Evolutionary conservation across 2,329 filamentous ascomycete species (phyloP).

Genomic region (Geosmithia morbida): DNA sequence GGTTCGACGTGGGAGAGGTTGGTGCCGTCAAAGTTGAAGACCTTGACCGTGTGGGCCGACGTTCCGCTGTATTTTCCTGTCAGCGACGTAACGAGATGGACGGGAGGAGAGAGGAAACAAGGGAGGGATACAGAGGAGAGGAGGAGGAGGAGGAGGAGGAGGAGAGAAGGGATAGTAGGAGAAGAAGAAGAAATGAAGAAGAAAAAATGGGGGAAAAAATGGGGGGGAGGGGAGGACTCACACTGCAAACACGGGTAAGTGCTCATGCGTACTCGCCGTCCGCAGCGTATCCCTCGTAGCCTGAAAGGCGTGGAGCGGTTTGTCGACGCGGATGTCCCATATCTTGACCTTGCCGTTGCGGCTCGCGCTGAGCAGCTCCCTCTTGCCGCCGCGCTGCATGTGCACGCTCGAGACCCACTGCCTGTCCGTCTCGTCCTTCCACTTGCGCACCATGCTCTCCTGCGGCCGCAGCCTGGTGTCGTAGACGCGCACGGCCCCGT

Average conservation of each 20-base stretch:
- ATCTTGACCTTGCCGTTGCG: slow-evolving; percentile 87
- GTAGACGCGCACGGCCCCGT: slow-evolving; percentile 87
- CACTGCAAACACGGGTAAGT: slow-evolving; percentile 90
- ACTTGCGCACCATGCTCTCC: slow-evolving; percentile 88
- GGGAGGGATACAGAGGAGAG: too few species aligned
- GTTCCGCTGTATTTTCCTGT: slow-evolving; percentile 50
- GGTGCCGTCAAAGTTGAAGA: slow-evolving; percentile 76
- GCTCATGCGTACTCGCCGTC: slow-evolving; percentile 86
- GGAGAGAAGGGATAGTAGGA: neutral
- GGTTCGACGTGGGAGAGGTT: slow-evolving; percentile 77
- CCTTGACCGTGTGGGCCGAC: slow-evolving; percentile 74
- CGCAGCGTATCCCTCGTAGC: slow-evolving; percentile 66
- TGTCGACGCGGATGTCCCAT: slow-evolving; percentile 89
- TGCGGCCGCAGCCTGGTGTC: slow-evolving; percentile 74
- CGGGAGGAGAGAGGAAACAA: too few species aligned
- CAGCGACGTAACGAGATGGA: slow-evolving; percentile 10
- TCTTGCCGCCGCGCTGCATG: slow-evolving; percentile 87
- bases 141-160: neutral
- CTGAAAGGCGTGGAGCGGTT: slow-evolving; percentile 57
- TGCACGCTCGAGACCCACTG: slow-evolving; percentile 96
- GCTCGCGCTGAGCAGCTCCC: slow-evolving; percentile 82
- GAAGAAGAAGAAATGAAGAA: slow-evolving; percentile 1
- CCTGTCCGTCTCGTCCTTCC: slow-evolving; percentile 74
- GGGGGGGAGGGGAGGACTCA: slow-evolving; percentile 43
- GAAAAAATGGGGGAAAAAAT: neutral